A percentile compares a stretch with the other conserved stretches of the same genome.
phyloP scores from a whole-genome alignment of 1,139 yeast genomes.

The Pichia cactophila region DNA sequence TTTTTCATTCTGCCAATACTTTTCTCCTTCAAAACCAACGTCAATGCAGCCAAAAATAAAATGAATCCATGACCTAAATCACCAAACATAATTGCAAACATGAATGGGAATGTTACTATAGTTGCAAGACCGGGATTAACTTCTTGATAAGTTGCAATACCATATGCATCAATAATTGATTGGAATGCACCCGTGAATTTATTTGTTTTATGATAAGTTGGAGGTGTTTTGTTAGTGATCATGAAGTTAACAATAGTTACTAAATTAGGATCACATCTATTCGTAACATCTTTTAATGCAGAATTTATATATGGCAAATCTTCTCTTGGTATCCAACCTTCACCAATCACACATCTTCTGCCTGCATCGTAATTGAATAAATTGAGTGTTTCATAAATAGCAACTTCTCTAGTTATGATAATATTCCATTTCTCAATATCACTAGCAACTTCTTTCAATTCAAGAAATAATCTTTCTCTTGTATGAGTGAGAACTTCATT shows the following conservation, averaged over 20 bases:
- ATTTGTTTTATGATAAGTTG: conserved; percentile 86
- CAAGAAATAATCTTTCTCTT: conserved; percentile 60
- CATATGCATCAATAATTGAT: conserved; percentile 89
- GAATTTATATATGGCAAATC: conserved; percentile 40
- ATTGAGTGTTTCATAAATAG: conserved; percentile 69
- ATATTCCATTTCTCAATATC: conserved; percentile 67
- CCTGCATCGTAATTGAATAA: conserved; percentile 77
- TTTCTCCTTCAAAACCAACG: conserved; percentile 62
- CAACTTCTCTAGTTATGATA: conserved; percentile 60
- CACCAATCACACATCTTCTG: conserved; percentile 87
- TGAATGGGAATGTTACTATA: conserved; percentile 90
- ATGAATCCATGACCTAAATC: conserved; percentile 94
- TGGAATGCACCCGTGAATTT: conserved; percentile 92
- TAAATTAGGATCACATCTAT: conserved; percentile 46
- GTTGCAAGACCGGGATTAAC: conserved; percentile 96
- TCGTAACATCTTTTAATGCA: conserved; percentile 51
- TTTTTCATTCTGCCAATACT: conserved; percentile 55
- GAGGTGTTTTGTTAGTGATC: conserved; percentile 79
- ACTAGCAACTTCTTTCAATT: conserved; percentile 65
- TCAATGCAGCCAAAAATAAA: conserved; percentile 62
- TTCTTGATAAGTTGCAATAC: conserved; percentile 88
- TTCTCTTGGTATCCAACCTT: conserved; percentile 73
- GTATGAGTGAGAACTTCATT: conserved; percentile 62
- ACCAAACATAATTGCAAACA: conserved; percentile 99
- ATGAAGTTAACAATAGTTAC: conserved; percentile 79